Percentiles rank a stretch among this genome's conserved stretches.
Evolutionary conservation across 441 rosid genomes (phyloP).

Genomic region (Pelargonium australe): DNA sequence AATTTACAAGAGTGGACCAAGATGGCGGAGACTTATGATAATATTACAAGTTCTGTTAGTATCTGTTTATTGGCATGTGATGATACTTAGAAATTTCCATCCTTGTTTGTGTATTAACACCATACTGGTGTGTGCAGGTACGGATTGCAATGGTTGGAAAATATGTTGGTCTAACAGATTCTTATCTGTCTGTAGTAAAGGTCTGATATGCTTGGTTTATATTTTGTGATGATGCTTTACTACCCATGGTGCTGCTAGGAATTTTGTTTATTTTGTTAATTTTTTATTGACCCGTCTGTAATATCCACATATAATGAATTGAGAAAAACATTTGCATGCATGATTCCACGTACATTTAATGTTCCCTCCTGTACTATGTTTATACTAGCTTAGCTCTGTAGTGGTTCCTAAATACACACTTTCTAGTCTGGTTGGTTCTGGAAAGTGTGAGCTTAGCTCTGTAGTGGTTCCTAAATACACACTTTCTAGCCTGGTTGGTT

Average conservation of each 20-base stretch:
- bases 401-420: too few species aligned
- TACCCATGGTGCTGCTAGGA: background rate
- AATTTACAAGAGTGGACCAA: conserved; percentile 52
- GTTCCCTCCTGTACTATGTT: background rate
- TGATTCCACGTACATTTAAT: background rate
- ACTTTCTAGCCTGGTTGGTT: conserved; percentile 5
- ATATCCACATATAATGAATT: background rate
- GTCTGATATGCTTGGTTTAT: conserved; percentile 23
- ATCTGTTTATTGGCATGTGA: conserved; percentile 12
- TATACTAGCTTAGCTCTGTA: background rate
- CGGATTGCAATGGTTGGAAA: conserved; percentile 73
- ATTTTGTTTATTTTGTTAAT: background rate
- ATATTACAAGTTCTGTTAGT: conserved; percentile 41
- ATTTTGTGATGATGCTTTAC: background rate
- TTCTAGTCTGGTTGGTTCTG: too few species aligned
- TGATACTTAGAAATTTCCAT: conserved; percentile 16
- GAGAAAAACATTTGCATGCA: background rate
- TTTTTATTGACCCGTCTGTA: background rate
- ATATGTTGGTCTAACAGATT: conserved; percentile 62
- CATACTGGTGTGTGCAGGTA: conserved; percentile 38
- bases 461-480: background rate
- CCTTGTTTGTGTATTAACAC: conserved; percentile 18
- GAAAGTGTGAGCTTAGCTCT: too few species aligned
- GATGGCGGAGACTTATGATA: conserved; percentile 65
- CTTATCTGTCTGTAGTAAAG: conserved; percentile 71